Evolutionary conservation across 352 stramenopile genomes (phyloP).

Genomic region (Phytophthora citrophthora): DNA sequence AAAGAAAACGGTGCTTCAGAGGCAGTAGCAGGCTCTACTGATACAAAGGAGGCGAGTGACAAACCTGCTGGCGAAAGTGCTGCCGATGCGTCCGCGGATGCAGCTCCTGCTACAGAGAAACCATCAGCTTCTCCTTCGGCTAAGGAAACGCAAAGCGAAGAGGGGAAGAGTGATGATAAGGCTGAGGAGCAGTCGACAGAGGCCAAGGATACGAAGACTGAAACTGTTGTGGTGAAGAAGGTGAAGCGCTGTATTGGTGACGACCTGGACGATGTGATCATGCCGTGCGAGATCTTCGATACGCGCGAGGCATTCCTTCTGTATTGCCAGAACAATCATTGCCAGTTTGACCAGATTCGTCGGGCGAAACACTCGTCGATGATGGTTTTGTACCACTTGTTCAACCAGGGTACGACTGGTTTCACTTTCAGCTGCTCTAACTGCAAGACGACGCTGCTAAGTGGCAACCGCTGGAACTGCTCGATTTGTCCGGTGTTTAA

Average conservation of each 20-base stretch:
- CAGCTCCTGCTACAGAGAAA: not conserved
- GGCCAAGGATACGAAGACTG: conserved; percentile 20
- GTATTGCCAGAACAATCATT: conserved; percentile 91
- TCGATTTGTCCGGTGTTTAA: conserved; percentile 96
- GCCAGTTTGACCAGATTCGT: conserved; percentile 82
- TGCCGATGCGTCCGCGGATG: conserved; percentile 3
- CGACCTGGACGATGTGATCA: conserved; percentile 92
- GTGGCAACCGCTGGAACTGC: conserved; percentile 96
- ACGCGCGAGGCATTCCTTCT: conserved; percentile 91
- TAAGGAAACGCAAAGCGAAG: conserved; percentile 32
- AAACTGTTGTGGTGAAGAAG: conserved; percentile 30
- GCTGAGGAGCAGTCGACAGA: conserved; percentile 39
- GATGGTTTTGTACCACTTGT: conserved; percentile 89
- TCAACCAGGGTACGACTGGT: conserved; percentile 96
- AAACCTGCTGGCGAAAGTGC: conserved; percentile 20
- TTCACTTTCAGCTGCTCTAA: conserved; percentile 97
- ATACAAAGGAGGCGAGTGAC: conserved; percentile 3
- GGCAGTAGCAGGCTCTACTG: conserved; percentile 19
- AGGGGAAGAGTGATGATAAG: conserved; percentile 3
- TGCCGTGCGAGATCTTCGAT: conserved; percentile 97
- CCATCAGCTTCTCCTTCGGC: conserved; percentile 16
- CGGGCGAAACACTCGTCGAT: conserved; percentile 87
- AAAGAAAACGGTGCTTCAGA: conserved; percentile 16
- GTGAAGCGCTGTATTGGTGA: conserved; percentile 50
- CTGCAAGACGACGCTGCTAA: conserved; percentile 95